Base-by-base conservation (phyloP, 2,329 filamentous ascomycete species). In the Sclerotinia minor region DNA sequence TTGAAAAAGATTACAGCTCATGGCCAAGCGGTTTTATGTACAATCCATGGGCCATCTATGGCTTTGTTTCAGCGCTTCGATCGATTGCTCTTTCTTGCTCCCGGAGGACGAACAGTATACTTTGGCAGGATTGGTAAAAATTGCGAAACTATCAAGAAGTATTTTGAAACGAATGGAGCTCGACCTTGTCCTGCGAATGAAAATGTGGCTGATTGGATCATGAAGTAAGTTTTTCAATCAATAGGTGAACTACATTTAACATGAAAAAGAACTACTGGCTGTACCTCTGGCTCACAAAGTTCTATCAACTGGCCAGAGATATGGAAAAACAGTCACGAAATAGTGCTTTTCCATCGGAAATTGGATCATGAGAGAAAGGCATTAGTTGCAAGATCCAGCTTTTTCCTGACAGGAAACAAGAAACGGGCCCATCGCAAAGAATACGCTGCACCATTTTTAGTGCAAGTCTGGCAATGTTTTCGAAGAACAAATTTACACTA, bases 31-130 rank as follows among this genome's bases (percentile, higher is more conserved):
- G 91, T 97, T 78, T 87, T 97, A 17, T 97, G 93, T 81, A 97
- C 94, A 8, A 97, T 97, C 69, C 94, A 97, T 77, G 94, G 97
- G 79, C 94, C 94, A 15, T 96, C 92, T 9, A 92, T 92, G 44
- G 92, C 96, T 85, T 83, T 97, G 67, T 96, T 97, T 83, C 92
- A 96, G 78, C 89, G 91, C 63, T 97, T 95, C 77, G 91, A 94
- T 74, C 86, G 90, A 68, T 85, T 95, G 9, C 83, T 94, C 41
- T 91, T 95, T 81, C 81, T 94, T 24, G 88, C 88, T 44, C 88
- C 86, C 75, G 91, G 91, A 67, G 92, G 92, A 63, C 85, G 83
- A 75, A 92, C 90, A 1, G 89, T 94, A 57, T 95, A 95, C 80
- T 94, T 92, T 76, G 92, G 91, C 68, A 87, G 92, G 17, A 88